These are phyloP conservation scores for Trichosporon asahii DNA, from an alignment of 1,284 basidiomycete genomes.

Conservation along the genomic window DNA sequence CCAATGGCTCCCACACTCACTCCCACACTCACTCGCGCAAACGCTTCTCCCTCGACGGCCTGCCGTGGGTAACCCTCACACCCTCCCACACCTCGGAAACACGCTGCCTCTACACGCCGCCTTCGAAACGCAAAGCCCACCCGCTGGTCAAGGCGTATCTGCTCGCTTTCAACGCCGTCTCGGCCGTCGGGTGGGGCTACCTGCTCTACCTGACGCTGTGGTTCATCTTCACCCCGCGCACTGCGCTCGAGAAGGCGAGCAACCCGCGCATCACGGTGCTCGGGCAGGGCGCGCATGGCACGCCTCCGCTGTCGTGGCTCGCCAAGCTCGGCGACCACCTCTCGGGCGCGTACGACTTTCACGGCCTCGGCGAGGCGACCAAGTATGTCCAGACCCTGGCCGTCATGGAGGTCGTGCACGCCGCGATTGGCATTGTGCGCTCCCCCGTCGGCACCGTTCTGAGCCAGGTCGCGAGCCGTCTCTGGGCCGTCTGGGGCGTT, in stretches of 20 bases:
- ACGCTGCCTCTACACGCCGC: not conserved
- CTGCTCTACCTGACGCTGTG: slow-evolving; percentile 59
- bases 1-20: not conserved
- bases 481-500: slow-evolving; percentile 85
- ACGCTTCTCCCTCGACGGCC: not conserved
- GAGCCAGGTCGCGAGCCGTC: slow-evolving; percentile 80
- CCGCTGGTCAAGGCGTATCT: slow-evolving; percentile 60
- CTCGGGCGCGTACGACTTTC: slow-evolving; percentile 51
- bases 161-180: slow-evolving; percentile 70
- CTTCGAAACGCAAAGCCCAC: slow-evolving; percentile 17
- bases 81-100: not conserved
- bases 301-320: slow-evolving; percentile 4
- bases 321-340: slow-evolving; percentile 58
- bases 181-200: slow-evolving; percentile 68
- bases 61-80: not conserved
- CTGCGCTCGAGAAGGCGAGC: slow-evolving; percentile 17
- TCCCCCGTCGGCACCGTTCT: slow-evolving; percentile 75
- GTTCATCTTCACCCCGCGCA: slow-evolving; percentile 37
- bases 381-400: slow-evolving; percentile 78
- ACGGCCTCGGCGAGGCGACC: slow-evolving; percentile 61
- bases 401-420: slow-evolving; percentile 76
- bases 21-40: not conserved
- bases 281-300: slow-evolving; percentile 14
- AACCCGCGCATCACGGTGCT: not conserved
- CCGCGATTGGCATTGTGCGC: slow-evolving; percentile 75